Percentiles rank a stretch among this genome's conserved stretches.
These are phyloP conservation scores for Fusarium sterilihyphosum DNA, from an alignment of 2,329 filamentous ascomycete species.

Conservation along the genomic window DNA sequence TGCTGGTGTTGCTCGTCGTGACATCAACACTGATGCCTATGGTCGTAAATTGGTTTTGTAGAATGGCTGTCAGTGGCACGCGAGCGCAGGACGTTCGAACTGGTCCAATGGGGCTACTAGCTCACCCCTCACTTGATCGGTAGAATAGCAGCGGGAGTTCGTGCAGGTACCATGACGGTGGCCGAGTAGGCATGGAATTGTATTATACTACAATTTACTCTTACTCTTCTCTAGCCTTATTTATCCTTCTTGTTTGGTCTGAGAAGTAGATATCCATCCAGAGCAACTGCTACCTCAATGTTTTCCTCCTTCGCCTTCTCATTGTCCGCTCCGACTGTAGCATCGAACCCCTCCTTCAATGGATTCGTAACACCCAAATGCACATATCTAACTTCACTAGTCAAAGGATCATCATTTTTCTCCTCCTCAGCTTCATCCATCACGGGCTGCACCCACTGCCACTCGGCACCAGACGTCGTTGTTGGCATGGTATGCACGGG, in stretches of 20 bases:
- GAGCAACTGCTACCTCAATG: not conserved
- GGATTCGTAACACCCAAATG: not conserved
- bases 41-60: not conserved
- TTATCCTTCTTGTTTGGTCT: not conserved
- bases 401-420: not conserved
- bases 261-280: not conserved
- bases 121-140: too few relatives aligned
- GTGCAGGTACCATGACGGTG: not conserved
- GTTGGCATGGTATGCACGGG: not conserved
- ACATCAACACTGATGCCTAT: not conserved
- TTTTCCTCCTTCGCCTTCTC: not conserved
- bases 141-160: too few relatives aligned
- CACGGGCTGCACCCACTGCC: not conserved
- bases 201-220: too few relatives aligned
- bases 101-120: not conserved
- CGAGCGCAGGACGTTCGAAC: not conserved
- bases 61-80: accelerated
- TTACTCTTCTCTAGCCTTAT: too few relatives aligned
- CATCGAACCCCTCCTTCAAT: not conserved
- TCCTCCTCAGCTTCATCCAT: not conserved
- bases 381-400: not conserved
- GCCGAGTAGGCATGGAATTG: too few relatives aligned
- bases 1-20: not conserved
- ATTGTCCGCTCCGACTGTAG: not conserved
- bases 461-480: not conserved